Evolutionary conservation across 1,139 yeast genomes (phyloP).

Genomic region (Diutina scorzettiae): DNA sequence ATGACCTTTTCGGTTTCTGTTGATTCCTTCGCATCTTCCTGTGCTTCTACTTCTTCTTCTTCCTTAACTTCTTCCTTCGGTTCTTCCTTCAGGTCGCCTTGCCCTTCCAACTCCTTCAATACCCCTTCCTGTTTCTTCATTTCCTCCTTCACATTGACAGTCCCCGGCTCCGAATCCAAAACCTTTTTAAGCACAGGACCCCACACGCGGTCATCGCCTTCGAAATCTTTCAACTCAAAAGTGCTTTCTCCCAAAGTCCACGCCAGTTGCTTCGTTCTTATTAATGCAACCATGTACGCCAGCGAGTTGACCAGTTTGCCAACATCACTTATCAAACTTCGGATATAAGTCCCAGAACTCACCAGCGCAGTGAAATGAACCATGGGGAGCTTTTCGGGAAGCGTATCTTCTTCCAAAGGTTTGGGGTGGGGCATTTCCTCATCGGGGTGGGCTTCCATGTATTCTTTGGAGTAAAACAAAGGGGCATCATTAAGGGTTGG

Average conservation of each 20-base stretch:
- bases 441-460: conserved; percentile 15
- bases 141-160: neutral
- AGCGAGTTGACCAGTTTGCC: conserved; percentile 74
- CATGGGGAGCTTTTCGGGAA: conserved; percentile 49
- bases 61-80: conserved; percentile 6
- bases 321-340: conserved; percentile 80
- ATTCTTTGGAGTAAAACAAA: conserved; percentile 47
- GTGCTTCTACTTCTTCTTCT: conserved; percentile 4
- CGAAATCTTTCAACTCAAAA: conserved; percentile 55
- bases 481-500: conserved; percentile 57
- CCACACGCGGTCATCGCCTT: conserved; percentile 54
- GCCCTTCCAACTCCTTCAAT: neutral
- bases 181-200: conserved; percentile 47
- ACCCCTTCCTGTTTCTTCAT: conserved; percentile 11
- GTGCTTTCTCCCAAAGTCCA: conserved; percentile 71
- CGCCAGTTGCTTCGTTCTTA: conserved; percentile 65
- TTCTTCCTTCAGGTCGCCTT: conserved; percentile 7
- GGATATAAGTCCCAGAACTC: conserved; percentile 90
- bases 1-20: conserved; percentile 2
- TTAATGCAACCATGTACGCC: conserved; percentile 81
- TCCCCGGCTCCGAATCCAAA: conserved; percentile 20
- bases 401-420: conserved; percentile 17
- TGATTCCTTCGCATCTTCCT: conserved; percentile 8
- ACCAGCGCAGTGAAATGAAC: conserved; percentile 68
- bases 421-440: conserved; percentile 17